Evolutionary conservation across 495 filamentous ascomycete species (phyloP), one percentile per base, ranked within the genome.

Genomic region (Massariosphaeria phaeospora): DNA sequence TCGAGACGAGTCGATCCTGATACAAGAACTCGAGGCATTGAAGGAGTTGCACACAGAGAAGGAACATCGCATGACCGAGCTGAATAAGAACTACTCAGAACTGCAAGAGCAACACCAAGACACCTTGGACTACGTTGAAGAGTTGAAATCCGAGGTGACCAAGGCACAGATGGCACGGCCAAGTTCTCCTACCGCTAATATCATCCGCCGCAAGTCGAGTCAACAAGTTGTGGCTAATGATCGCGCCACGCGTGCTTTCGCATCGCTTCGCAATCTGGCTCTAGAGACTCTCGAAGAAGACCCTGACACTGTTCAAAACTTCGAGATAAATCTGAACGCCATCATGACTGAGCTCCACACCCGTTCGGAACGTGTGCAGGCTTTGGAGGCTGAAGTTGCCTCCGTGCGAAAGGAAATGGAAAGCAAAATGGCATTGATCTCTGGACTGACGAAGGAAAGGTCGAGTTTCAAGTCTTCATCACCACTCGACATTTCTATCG

Each of bases 371-470:
- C 84, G 89, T 20, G 88, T 95, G 31, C 85, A 90, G 65, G 83
- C 90, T 43, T 75, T 98, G 9, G 93, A 98, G 66, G 82, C 81
- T 5, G 94, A 96, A 63, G 81, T 96, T 52, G 73, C 82, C 1
- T 82, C 80, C 7, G 80, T 91, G 12, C 94, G 86, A 73, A 93
- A 86, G 69, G 94, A 96, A 67, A 95, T 98, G 87, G 94, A 98
- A 57, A 81, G 78, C 49, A 97, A 97, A 77, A 86, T 86, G 71
- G 85, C 85, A 20, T 90, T 98, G 63, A 96, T 98, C 54, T 88
- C 89, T 15, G 93, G 93, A 5, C 78, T 98, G 29, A 94, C 94
- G 15, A 81, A 91, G 34, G 93, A 98, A 67, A 78, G 93, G 61
- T 89, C 89, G 2, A 90, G 87, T 67, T 80, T 96, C 71, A 89